Base-by-base conservation (phyloP, 176 grass and related monocot species). In the Oryza meridionalis region DNA sequence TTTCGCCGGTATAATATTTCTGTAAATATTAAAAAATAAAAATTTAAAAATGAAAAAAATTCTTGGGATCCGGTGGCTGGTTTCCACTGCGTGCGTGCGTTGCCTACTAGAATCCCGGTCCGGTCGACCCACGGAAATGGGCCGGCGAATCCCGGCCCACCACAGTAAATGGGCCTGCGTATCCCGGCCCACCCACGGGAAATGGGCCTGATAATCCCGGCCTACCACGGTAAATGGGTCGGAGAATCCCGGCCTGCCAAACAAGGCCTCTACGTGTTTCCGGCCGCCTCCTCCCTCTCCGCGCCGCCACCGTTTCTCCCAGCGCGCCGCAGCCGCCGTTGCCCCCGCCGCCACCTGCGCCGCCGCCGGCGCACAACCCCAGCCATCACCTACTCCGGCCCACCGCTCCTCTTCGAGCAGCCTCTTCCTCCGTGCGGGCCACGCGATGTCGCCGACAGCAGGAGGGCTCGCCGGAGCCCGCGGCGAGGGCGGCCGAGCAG, bases 361-460 rank as follows among this genome's bases (percentile, higher is more conserved):
- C 49, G 46, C 37, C 12, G 17, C 64, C 64, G 9, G 33, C 10
- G 22, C 21, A 21, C 33, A 7, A 58, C 8, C 17, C 53, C 6
- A 58, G 53, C 15, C 17, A 0, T 21, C 17, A 21, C 17, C 53
- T 58, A 6, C 17, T 58, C 13, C 53, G 15, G 6, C 1, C 1
- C 1, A 2, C 53, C 53, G 21, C 2, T 61, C 0, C 55, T 2
- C 50, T 15, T 35, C 33, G 33, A 35, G 33, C 33, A 35, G 33
- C 33, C 33, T 61, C 55, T 2, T 22, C 37, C 21, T 9, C 50
- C 38, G 53, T 33, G 38, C 29, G 45, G 25, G 44, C 17, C 13
- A 70, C 29, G 63, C 32, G 37, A 94, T 92, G 92, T 61, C 80
- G 47, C 66, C 83, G 80, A 49, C 66, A 22, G 69, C 81, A 44